A percentile compares a stretch with the other conserved stretches of the same genome.
These are phyloP conservation scores for Tolypocladium guangdongense DNA, from an alignment of 2,329 filamentous ascomycete genomes.

Conservation along the genomic window DNA sequence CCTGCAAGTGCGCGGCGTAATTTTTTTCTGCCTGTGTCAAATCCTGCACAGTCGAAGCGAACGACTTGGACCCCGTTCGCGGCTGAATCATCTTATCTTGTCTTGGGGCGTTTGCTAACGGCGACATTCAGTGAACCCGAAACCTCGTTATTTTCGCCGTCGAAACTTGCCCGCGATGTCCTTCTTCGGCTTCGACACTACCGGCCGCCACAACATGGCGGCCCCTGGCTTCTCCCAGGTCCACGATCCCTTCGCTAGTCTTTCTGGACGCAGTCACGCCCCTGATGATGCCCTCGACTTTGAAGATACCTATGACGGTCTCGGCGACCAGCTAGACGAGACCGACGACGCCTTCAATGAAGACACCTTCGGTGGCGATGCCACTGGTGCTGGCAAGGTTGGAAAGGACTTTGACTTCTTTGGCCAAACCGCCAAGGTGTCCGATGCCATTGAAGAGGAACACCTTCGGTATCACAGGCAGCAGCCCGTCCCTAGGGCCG, in stretches of 20 bases:
- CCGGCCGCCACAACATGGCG: conserved; percentile 48
- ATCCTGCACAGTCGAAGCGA: not conserved
- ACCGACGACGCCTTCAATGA: conserved; percentile 92
- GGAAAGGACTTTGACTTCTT: conserved; percentile 98
- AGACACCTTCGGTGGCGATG: conserved; percentile 65
- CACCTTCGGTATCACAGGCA: conserved; percentile 74
- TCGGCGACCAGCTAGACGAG: conserved; percentile 85
- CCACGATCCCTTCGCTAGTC: conserved; percentile 78
- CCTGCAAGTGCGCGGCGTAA: not conserved
- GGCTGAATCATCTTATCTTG: not conserved
- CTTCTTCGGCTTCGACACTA: conserved; percentile 81
- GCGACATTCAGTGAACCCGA: not conserved
- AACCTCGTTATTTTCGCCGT: not conserved
- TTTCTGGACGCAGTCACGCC: conserved; percentile 55
- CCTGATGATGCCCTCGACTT: conserved; percentile 58
- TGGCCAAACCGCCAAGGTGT: conserved; percentile 78
- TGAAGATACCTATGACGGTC: conserved; percentile 92
- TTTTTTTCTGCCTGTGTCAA: not conserved
- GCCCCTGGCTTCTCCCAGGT: conserved; percentile 73
- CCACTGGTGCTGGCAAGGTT: conserved; percentile 38
- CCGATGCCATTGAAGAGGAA: conserved; percentile 81
- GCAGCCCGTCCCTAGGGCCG: conserved; percentile 41
- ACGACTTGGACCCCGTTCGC: not conserved
- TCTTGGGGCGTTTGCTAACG: not conserved
- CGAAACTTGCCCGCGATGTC: conserved; percentile 50